Evolutionary conservation across 148 eudicot species (phyloP).

Genomic region (Beta vulgaris): DNA sequence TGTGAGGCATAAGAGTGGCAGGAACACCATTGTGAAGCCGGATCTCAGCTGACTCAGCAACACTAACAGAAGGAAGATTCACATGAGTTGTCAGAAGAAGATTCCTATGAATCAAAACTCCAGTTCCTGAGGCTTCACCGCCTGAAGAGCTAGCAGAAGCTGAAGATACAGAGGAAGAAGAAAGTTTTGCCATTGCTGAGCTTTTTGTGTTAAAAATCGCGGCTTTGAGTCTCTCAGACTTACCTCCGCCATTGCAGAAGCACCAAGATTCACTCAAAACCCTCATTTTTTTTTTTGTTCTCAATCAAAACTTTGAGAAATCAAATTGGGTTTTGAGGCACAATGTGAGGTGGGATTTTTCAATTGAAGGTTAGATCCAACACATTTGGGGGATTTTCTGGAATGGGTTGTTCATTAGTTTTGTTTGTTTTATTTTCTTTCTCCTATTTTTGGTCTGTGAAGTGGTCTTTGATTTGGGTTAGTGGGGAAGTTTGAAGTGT

Average conservation of each 20-base stretch:
- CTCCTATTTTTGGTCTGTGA: no score
- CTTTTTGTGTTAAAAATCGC: constrained; percentile 61
- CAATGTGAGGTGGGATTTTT: not conserved
- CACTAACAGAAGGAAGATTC: constrained; percentile 71
- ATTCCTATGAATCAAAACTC: constrained; percentile 76
- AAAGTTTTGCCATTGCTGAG: constrained; percentile 60
- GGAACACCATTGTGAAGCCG: constrained; percentile 64
- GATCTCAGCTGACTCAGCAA: constrained; percentile 79
- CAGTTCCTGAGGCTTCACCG: constrained; percentile 44
- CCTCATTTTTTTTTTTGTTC: constrained; percentile 40
- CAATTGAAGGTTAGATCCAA: constrained; percentile 24
- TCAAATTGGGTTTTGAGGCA: constrained; percentile 4
- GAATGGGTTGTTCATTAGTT: constrained; percentile 7
- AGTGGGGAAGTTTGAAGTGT: constrained; percentile 5
- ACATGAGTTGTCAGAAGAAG: constrained; percentile 78
- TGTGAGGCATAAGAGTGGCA: constrained; percentile 76
- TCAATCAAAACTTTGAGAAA: not conserved
- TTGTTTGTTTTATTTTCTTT: no score
- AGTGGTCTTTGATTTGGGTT: no score
- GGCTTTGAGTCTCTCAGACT: constrained; percentile 75
- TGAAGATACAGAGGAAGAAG: constrained; percentile 17
- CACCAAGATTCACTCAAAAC: constrained; percentile 80
- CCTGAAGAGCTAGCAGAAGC: constrained; percentile 16
- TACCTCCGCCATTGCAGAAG: constrained; percentile 88
- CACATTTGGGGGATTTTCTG: not conserved